Evolutionary conservation across 805 yeast species (phyloP).

Genomic region (Metschnikowia picachoensis): DNA sequence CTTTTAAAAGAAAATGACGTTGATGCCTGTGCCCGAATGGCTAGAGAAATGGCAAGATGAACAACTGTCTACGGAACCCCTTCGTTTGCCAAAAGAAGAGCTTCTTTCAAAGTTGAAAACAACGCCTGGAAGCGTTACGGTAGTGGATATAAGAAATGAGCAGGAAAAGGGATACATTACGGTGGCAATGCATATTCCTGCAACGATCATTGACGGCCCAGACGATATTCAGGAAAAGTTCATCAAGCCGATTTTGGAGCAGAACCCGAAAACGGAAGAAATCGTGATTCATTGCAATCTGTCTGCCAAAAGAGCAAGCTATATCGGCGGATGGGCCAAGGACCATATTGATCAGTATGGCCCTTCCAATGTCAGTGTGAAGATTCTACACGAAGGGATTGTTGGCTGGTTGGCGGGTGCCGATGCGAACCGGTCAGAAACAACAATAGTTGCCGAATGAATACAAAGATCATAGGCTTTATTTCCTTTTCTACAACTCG

Average conservation of each 20-base stretch:
- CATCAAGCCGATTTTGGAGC: slow-evolving; percentile 12
- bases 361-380: slow-evolving; percentile 15
- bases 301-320: slow-evolving; percentile 19
- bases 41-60: slow-evolving; percentile 9
- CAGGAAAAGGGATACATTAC: slow-evolving; percentile 15
- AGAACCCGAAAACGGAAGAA: slow-evolving; percentile 11
- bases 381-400: slow-evolving; percentile 23
- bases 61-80: slow-evolving; percentile 10
- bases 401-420: slow-evolving; percentile 21
- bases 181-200: slow-evolving; percentile 20
- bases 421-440: slow-evolving; percentile 10
- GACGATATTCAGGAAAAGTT: slow-evolving; percentile 12
- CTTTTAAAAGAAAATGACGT: neutral
- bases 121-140: slow-evolving; percentile 10
- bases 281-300: slow-evolving; percentile 23
- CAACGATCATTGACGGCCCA: slow-evolving; percentile 18
- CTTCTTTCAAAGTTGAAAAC: slow-evolving; percentile 14
- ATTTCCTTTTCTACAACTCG: neutral
- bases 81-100: slow-evolving; percentile 14
- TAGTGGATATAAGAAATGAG: slow-evolving; percentile 22
- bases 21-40: slow-evolving; percentile 16
- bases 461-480: too few species aligned
- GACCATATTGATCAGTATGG: slow-evolving; percentile 16
- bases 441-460: neutral
- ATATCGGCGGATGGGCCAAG: slow-evolving; percentile 23